Percentiles rank a stretch among this genome's conserved stretches.
phyloP scores from a whole-genome alignment of 164 flowering plant genomes.

The Stephania japonica region DNA sequence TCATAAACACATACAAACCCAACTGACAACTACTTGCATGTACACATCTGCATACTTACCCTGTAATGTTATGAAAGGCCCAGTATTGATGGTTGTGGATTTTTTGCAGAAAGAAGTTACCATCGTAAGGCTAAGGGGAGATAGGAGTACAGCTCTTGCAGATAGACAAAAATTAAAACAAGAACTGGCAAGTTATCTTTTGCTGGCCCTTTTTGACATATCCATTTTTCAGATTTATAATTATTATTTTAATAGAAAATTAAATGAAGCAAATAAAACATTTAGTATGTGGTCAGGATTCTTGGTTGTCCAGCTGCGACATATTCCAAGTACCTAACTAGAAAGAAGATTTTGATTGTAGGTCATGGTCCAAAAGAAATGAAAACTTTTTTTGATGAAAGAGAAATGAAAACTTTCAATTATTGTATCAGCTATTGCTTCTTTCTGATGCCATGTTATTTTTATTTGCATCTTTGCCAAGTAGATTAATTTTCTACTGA shows the following conservation, averaged over 20 bases:
- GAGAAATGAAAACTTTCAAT: too few species aligned
- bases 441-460: too few species aligned
- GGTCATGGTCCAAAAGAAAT: too few species aligned
- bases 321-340: too few species aligned
- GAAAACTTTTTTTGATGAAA: too few species aligned
- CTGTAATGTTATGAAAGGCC: background rate
- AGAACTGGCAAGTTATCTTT: slow-evolving; percentile 41
- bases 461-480: too few species aligned
- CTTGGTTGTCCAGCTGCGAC: too few species aligned
- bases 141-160: slow-evolving; percentile 32
- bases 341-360: background rate
- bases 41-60: background rate
- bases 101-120: slow-evolving; percentile 49
- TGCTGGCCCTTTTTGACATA: background rate
- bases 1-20: too few species aligned
- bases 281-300: background rate
- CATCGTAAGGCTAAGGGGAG: slow-evolving; percentile 49
- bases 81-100: background rate
- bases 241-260: background rate
- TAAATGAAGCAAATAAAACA: background rate
- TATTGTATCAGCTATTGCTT: too few species aligned
- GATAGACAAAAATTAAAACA: slow-evolving; percentile 41
- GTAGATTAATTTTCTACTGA: too few species aligned
- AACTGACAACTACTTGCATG: too few species aligned
- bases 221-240: background rate